phyloP scores from a whole-genome alignment of 805 yeast species.

The Wickerhamiella slavikovae region DNA sequence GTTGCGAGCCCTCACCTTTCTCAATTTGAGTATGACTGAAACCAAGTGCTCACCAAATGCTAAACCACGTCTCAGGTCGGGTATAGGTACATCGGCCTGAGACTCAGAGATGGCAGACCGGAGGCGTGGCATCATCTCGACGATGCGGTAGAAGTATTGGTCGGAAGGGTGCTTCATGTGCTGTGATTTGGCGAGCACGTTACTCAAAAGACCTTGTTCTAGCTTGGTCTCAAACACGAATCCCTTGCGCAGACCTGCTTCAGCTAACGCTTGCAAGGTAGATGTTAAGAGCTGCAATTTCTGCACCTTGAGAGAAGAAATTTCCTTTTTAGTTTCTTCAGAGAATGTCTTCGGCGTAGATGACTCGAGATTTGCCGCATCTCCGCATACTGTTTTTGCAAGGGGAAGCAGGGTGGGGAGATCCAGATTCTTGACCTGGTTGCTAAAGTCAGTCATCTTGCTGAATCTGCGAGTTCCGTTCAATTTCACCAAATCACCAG shows the following conservation, averaged over 20 bases:
- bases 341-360: conserved; percentile 59
- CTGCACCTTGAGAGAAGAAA: conserved; percentile 59
- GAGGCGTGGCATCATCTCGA: conserved; percentile 66
- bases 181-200: conserved; percentile 34
- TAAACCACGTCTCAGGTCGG: conserved; percentile 55
- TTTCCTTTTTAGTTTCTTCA: conserved; percentile 52
- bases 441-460: conserved; percentile 33
- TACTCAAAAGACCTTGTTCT: conserved; percentile 39
- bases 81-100: conserved; percentile 53
- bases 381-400: conserved; percentile 32
- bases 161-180: conserved; percentile 20
- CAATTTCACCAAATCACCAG: conserved; percentile 9
- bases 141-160: conserved; percentile 37
- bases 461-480: conserved; percentile 29
- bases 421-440: conserved; percentile 16
- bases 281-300: conserved; percentile 63
- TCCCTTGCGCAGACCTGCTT: conserved; percentile 54
- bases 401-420: conserved; percentile 32
- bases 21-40: conserved; percentile 21
- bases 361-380: conserved; percentile 39
- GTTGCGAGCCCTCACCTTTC: too few species aligned
- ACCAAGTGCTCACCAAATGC: conserved; percentile 58
- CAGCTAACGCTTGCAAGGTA: conserved; percentile 48
- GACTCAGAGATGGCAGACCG: conserved; percentile 41
- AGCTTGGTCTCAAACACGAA: conserved; percentile 45